A percentile compares a stretch with the other conserved stretches of the same genome.
phyloP scores from a whole-genome alignment of 495 filamentous ascomycete genomes.

The Rhypophila decipiens region DNA sequence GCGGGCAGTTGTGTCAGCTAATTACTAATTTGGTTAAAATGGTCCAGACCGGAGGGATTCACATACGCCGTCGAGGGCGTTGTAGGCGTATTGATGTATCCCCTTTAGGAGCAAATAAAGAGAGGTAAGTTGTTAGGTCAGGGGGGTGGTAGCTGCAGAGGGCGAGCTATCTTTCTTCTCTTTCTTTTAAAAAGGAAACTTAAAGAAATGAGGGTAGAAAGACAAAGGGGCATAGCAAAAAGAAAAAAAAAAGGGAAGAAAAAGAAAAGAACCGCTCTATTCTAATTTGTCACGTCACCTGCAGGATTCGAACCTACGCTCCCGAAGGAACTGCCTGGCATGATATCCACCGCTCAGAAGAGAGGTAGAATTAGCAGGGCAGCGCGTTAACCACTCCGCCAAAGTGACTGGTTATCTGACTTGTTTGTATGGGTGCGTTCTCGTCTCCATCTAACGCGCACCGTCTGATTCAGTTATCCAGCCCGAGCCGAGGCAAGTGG shows the following conservation, averaged over 20 bases:
- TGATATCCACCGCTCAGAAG: slow-evolving; percentile 7
- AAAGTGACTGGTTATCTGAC: slow-evolving; percentile 3
- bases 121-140: no score
- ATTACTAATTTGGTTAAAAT: no score
- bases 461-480: no score
- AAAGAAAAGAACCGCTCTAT: background rate
- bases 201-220: background rate
- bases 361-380: slow-evolving; percentile 28
- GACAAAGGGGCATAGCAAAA: background rate
- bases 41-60: no score
- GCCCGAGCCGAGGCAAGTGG: no score
- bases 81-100: background rate
- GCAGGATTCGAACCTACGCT: slow-evolving; percentile 24
- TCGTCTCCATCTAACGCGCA: no score
- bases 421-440: background rate
- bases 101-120: background rate
- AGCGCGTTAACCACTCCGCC: slow-evolving; percentile 27
- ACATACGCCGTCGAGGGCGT: background rate
- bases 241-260: background rate
- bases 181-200: background rate
- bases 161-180: no score
- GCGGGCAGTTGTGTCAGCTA: no score
- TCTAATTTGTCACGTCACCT: slow-evolving; percentile 10
- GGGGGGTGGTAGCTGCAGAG: no score
- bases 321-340: slow-evolving; percentile 18